Percentiles rank a stretch among this genome's conserved stretches.
Conservation (phyloP, 495 filamentous ascomycete species). For the Talaromyces ruber region DNA sequence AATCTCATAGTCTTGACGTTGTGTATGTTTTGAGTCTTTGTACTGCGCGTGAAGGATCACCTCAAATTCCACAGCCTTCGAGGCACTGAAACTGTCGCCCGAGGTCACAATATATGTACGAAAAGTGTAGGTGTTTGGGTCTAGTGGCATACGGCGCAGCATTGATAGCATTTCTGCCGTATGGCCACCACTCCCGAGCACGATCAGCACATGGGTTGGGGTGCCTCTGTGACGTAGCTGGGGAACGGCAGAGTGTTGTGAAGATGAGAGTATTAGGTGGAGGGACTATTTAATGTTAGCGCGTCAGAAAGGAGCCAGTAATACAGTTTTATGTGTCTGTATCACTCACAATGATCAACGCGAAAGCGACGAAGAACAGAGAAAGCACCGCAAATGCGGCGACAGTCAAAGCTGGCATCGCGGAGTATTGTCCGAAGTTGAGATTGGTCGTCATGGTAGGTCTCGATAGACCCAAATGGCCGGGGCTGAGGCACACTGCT, state of each 20-base stretch:
- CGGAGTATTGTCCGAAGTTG: background rate
- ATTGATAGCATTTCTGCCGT: slow-evolving; percentile 89
- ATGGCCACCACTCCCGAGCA: slow-evolving; percentile 90
- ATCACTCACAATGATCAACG: background rate
- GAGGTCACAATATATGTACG: slow-evolving; percentile 75
- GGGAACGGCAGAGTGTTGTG: slow-evolving; percentile 24
- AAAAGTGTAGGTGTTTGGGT: slow-evolving; percentile 46
- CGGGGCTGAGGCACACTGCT: background rate
- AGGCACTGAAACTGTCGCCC: slow-evolving; percentile 66
- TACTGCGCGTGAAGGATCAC: slow-evolving; percentile 8
- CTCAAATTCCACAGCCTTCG: slow-evolving; percentile 61
- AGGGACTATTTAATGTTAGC: background rate
- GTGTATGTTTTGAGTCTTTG: slow-evolving; percentile 15
- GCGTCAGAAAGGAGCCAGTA: background rate
- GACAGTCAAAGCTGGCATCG: background rate
- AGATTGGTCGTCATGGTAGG: background rate
- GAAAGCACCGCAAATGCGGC: background rate
- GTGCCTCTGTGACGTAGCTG: slow-evolving; percentile 20
- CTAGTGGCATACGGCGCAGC: slow-evolving; percentile 41
- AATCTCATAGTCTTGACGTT: slow-evolving; percentile 38
- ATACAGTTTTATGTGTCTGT: background rate
- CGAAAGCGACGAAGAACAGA: background rate
- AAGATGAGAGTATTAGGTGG: slow-evolving; percentile 13
- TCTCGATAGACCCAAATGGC: background rate
- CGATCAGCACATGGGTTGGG: slow-evolving; percentile 63